These are phyloP conservation scores for Phaeomoniella chlamydospora DNA, from an alignment of 2,329 filamentous ascomycete genomes.

Conservation along the genomic window DNA sequence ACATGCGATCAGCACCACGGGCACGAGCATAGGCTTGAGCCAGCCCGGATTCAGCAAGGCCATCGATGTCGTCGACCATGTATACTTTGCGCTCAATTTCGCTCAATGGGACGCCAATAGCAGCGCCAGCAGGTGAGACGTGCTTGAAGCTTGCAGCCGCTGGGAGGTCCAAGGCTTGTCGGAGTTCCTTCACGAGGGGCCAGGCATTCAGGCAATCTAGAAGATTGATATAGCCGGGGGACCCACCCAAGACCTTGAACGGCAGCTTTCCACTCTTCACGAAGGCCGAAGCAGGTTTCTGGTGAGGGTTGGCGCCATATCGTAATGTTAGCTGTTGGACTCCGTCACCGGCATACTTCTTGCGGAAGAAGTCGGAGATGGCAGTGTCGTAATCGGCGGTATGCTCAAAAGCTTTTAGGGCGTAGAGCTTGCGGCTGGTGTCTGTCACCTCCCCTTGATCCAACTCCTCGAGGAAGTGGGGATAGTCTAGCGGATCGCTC, in stretches of 20 bases:
- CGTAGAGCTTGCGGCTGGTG: conserved; percentile 72
- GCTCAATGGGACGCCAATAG: conserved; percentile 76
- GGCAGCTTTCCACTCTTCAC: conserved; percentile 59
- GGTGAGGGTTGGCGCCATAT: conserved; percentile 95
- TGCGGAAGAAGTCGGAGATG: conserved; percentile 94
- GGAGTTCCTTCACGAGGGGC: conserved; percentile 93
- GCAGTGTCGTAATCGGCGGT: conserved; percentile 92
- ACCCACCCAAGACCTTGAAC: conserved; percentile 85
- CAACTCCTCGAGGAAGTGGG: conserved; percentile 83
- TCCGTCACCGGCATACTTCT: conserved; percentile 82
- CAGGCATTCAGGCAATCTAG: conserved; percentile 93
- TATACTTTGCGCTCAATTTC: conserved; percentile 91
- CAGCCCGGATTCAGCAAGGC: conserved; percentile 70
- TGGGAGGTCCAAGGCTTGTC: conserved; percentile 70
- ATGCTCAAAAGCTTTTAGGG: conserved; percentile 96
- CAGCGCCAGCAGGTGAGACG: conserved; percentile 89
- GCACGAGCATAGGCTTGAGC: conserved; percentile 94
- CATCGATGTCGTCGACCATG: conserved; percentile 91
- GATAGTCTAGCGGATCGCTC: conserved; percentile 85
- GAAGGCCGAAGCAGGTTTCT: conserved; percentile 87
- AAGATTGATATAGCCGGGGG: conserved; percentile 94
- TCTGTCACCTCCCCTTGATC: conserved; percentile 77
- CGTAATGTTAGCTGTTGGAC: conserved; percentile 72
- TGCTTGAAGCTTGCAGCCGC: conserved; percentile 98
- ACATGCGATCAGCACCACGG: conserved; percentile 94